Evolutionary conservation across 768 basidiomycete genomes (phyloP).

Genomic region (Mycena olivaceomarginata): DNA sequence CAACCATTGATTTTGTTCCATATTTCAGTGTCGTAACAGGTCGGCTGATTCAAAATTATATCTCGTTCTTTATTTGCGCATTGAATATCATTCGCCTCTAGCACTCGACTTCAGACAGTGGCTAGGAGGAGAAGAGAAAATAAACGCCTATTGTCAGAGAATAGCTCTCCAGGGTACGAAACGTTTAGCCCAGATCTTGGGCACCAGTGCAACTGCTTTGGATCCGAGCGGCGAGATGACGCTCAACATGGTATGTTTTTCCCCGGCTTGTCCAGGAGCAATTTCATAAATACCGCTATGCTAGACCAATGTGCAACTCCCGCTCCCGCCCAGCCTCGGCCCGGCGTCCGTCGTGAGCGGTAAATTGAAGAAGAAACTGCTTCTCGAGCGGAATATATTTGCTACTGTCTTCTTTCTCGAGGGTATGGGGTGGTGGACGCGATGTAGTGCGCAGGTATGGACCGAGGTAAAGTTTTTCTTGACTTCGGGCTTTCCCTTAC

Average conservation of each 20-base stretch:
- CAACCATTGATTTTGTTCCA: slow-evolving; percentile 71
- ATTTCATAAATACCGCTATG: neutral
- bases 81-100: slow-evolving; percentile 43
- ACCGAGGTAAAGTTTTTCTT: slow-evolving; percentile 59
- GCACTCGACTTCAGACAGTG: slow-evolving; percentile 87
- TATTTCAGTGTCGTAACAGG: slow-evolving; percentile 71
- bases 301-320: slow-evolving; percentile 65
- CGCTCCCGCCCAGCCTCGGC: slow-evolving; percentile 54
- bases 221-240: slow-evolving; percentile 80
- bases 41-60: slow-evolving; percentile 47
- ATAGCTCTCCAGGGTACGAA: slow-evolving; percentile 83
- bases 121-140: slow-evolving; percentile 88
- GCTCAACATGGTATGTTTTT: slow-evolving; percentile 80
- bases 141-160: slow-evolving; percentile 83
- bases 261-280: neutral
- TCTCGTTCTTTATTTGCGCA: neutral
- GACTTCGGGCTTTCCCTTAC: neutral
- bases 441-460: slow-evolving; percentile 69
- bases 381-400: slow-evolving; percentile 59
- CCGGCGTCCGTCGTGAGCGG: slow-evolving; percentile 47
- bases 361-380: slow-evolving; percentile 54
- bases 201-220: slow-evolving; percentile 71
- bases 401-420: slow-evolving; percentile 60
- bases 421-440: slow-evolving; percentile 64
- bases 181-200: slow-evolving; percentile 76